Evolutionary conservation across 129 eudicot species (phyloP).

Genomic region (Flaveria brownii): DNA sequence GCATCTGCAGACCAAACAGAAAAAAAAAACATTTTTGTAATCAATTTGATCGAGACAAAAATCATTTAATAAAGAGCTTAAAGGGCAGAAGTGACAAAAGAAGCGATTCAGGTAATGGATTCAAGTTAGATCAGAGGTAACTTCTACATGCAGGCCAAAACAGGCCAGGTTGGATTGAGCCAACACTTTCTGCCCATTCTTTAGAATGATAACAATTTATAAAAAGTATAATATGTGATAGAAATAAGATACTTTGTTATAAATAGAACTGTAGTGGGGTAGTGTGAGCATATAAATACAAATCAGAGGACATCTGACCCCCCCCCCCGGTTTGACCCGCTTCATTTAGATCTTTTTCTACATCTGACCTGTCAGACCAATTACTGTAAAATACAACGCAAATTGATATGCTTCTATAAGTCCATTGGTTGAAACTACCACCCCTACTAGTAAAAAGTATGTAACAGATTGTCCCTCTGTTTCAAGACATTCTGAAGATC

Average conservation of each 20-base stretch:
- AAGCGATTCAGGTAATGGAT: neutral
- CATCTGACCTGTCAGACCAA: neutral
- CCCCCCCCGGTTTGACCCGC: neutral
- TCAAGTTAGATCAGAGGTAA: neutral
- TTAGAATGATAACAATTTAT: neutral
- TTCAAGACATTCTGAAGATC: neutral
- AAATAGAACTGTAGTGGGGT: neutral
- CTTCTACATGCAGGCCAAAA: neutral
- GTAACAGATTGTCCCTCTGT: neutral
- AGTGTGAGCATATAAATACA: too few relatives aligned
- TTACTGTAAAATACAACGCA: neutral
- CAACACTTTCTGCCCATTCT: neutral
- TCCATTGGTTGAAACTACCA: neutral
- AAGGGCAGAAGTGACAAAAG: neutral
- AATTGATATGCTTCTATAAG: neutral
- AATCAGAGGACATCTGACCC: neutral
- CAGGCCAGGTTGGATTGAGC: neutral
- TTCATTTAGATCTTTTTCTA: neutral
- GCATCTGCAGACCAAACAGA: slow-evolving; percentile 63
- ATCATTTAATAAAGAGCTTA: slow-evolving; percentile 2
- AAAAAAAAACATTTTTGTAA: neutral
- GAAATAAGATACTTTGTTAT: neutral
- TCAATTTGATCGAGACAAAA: neutral
- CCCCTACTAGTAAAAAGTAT: neutral
- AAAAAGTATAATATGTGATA: neutral